Conservation (phyloP, 495 filamentous ascomycete species). For the Trichoderma erinaceum region DNA sequence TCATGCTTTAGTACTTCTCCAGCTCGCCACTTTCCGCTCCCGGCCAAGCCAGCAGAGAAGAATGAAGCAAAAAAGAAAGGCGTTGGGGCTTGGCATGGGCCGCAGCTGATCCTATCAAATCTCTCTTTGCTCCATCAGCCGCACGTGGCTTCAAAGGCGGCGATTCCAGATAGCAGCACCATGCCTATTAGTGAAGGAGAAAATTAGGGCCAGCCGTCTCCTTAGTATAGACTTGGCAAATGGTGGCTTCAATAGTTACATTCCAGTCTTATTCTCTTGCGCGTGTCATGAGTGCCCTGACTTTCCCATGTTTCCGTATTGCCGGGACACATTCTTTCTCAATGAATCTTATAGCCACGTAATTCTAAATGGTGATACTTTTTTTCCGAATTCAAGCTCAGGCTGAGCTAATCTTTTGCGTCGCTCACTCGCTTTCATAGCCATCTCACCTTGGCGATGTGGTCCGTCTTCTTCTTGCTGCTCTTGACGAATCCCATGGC, state of each 20-base stretch:
- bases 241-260: too few species aligned
- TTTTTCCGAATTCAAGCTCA: too few species aligned
- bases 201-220: not conserved
- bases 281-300: too few species aligned
- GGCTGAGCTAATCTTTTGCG: not conserved
- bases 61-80: not conserved
- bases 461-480: constrained; percentile 86
- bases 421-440: constrained; percentile 21
- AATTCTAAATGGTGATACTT: not conserved
- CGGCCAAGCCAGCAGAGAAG: too few species aligned
- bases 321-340: too few species aligned
- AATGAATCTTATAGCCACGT: too few species aligned
- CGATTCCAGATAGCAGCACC: not conserved
- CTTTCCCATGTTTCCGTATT: too few species aligned
- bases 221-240: too few species aligned
- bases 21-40: too few species aligned
- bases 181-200: not conserved
- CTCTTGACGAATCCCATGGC: constrained; percentile 79
- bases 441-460: constrained; percentile 70
- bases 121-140: constrained; percentile 5
- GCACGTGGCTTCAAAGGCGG: not conserved
- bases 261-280: too few species aligned
- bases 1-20: not conserved
- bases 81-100: not conserved
- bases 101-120: not conserved